Evolutionary conservation across 139 green algal species (phyloP), one percentile per base, ranked within the genome.

Genomic region (Zygnema cylindricum): DNA sequence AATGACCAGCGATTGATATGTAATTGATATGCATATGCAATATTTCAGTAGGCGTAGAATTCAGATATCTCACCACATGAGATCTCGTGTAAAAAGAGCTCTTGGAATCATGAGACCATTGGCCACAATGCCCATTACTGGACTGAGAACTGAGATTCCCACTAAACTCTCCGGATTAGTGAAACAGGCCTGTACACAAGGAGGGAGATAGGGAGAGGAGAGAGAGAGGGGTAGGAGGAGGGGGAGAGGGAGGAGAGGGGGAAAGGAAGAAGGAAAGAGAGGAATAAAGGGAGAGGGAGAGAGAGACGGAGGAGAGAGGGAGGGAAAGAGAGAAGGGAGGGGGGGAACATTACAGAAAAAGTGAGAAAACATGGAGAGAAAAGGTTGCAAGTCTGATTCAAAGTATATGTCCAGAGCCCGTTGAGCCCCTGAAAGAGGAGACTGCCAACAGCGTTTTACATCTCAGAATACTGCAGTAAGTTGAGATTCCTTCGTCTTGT

Each of bases 101-200:
- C 96, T 93, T 0, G 96, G 95, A 39, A 98, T 92, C 95, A 98
- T 98, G 38, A 97, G 92, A 22, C 87, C 93, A 81, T 98, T 98
- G 89, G 95, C 95, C 0, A 93, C 43, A 87, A 95, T 94, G 0
- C 93, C 96, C 69, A 98, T 93, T 85, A 97, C 42, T 23, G 30
- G 30, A 11, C 83, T 79, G 23, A 86, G 11, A 0, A 89, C 0
- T 7, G 89, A 93, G 30, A 94, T 73, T 11, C 78, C 85, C 41
- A 69, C 49, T 32, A 93, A 43, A 11, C 33, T 69, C 23, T 75
- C 81, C 0, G 96, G 94, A 75, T 96, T 92, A 1, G 90, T 75
- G 33, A 97, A 96, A 49, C 69, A 83, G 2, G 42, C 41, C 71
- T 87, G 81, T 63, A 1, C 23, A 16, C 2, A 82, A n/a, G 1